Evolutionary conservation across 345 rosid genomes (phyloP).

Genomic region (Gossypium ekmanianum): DNA sequence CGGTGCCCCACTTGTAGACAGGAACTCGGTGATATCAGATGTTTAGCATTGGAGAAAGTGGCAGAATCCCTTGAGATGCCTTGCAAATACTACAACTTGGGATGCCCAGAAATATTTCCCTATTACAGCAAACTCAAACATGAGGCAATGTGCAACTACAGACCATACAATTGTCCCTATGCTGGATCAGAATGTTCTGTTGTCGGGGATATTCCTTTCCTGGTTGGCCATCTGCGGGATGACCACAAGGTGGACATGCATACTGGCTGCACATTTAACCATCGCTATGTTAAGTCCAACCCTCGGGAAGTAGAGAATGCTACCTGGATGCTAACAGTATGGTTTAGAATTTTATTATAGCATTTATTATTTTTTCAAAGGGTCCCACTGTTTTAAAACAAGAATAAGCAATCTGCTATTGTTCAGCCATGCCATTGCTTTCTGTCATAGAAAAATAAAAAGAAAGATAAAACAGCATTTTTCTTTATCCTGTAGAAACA

Average conservation of each 20-base stretch:
- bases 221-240: constrained; percentile 70
- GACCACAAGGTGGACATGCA: constrained; percentile 86
- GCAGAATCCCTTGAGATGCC: constrained; percentile 61
- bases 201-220: constrained; percentile 64
- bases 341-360: neutral
- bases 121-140: constrained; percentile 77
- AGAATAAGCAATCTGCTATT: neutral
- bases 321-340: constrained; percentile 40
- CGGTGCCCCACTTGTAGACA: constrained; percentile 77
- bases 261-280: constrained; percentile 70
- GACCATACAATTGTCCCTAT: constrained; percentile 72
- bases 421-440: neutral
- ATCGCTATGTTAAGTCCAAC: constrained; percentile 74
- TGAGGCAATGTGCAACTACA: constrained; percentile 60
- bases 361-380: no score
- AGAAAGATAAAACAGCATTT: neutral
- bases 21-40: constrained; percentile 56
- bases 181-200: constrained; percentile 71
- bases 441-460: neutral
- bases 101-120: constrained; percentile 77
- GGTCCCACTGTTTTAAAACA: no score
- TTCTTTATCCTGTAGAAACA: neutral
- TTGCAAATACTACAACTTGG: constrained; percentile 66
- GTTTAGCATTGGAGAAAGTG: no score
- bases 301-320: constrained; percentile 86